These are phyloP conservation scores for Mycosphaerella sp. DNA, from an alignment of 2,329 filamentous ascomycete species.

Conservation along the genomic window DNA sequence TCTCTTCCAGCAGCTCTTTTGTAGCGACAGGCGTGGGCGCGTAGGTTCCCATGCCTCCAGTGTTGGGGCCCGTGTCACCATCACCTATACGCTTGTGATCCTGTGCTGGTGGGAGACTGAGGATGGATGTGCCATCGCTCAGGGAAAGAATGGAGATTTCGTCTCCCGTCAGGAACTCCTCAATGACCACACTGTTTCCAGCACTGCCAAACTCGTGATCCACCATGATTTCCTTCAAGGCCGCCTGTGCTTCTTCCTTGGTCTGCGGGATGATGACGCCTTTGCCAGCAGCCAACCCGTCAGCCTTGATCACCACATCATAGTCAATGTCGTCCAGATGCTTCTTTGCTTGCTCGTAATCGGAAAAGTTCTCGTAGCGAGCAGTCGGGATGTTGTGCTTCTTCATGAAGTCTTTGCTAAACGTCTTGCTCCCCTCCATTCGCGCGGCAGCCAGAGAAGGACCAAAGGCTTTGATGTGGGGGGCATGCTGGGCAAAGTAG, in stretches of 20 bases:
- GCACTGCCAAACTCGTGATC: slow-evolving; percentile 78
- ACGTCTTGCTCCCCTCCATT: slow-evolving; percentile 96
- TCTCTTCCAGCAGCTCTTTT: slow-evolving; percentile 61
- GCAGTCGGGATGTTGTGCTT: slow-evolving; percentile 85
- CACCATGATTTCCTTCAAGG: slow-evolving; percentile 84
- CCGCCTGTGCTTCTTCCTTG: slow-evolving; percentile 74
- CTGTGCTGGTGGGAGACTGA: slow-evolving; percentile 80
- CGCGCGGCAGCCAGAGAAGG: slow-evolving; percentile 75
- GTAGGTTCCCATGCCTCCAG: slow-evolving; percentile 96
- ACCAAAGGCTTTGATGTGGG: slow-evolving; percentile 71
- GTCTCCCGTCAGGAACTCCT: slow-evolving; percentile 86
- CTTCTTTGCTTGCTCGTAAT: slow-evolving; percentile 36
- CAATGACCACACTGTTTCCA: slow-evolving; percentile 87
- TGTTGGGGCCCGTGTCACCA: slow-evolving; percentile 84
- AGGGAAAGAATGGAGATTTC: slow-evolving; percentile 90
- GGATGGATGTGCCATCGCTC: slow-evolving; percentile 78
- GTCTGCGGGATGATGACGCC: slow-evolving; percentile 82
- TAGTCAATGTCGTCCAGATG: slow-evolving; percentile 68
- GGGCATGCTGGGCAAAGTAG: slow-evolving; percentile 56
- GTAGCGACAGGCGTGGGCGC: slow-evolving; percentile 57
- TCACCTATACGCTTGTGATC: slow-evolving; percentile 96
- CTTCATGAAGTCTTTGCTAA: slow-evolving; percentile 97
- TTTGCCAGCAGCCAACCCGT: slow-evolving; percentile 86
- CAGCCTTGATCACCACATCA: slow-evolving; percentile 87
- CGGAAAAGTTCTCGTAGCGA: slow-evolving; percentile 73